These are phyloP conservation scores for Fonsecaea erecta DNA, from an alignment of 2,329 filamentous ascomycete genomes.

Conservation along the genomic window DNA sequence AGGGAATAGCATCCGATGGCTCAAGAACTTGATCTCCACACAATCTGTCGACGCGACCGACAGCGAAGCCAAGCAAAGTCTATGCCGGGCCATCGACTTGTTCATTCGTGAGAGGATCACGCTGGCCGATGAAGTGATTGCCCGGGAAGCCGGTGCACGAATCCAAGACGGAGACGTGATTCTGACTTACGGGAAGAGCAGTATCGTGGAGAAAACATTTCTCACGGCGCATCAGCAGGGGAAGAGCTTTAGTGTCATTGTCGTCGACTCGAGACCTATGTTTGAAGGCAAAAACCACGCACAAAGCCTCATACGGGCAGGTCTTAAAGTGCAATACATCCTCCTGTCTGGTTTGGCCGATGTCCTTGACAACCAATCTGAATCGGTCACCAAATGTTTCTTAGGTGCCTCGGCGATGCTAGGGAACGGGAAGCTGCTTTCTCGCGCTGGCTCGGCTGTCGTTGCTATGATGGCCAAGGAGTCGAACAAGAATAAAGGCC, in stretches of 20 bases:
- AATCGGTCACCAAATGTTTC: slow-evolving; percentile 70
- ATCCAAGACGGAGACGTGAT: slow-evolving; percentile 81
- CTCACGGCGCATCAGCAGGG: slow-evolving; percentile 68
- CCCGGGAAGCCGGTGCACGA: slow-evolving; percentile 72
- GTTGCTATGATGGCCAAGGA: slow-evolving; percentile 82
- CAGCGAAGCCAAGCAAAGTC: slow-evolving; percentile 74
- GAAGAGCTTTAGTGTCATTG: slow-evolving; percentile 78
- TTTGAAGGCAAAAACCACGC: slow-evolving; percentile 75
- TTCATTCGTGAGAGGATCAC: slow-evolving; percentile 91
- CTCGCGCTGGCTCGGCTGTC: slow-evolving; percentile 81
- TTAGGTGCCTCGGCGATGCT: slow-evolving; percentile 94
- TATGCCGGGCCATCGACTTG: slow-evolving; percentile 80
- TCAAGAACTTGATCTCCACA: slow-evolving; percentile 90
- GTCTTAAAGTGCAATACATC: slow-evolving; percentile 78
- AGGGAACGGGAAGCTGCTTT: slow-evolving; percentile 89
- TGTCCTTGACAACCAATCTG: slow-evolving; percentile 61
- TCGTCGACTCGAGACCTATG: slow-evolving; percentile 76
- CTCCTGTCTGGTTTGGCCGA: slow-evolving; percentile 78
- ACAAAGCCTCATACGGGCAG: slow-evolving; percentile 68
- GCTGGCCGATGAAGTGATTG: slow-evolving; percentile 84
- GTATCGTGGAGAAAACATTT: slow-evolving; percentile 81
- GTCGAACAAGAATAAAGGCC: slow-evolving; percentile 50
- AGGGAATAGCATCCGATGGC: slow-evolving; percentile 92
- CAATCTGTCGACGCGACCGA: slow-evolving; percentile 87
- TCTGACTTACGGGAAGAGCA: slow-evolving; percentile 83